Percentiles rank a stretch among this genome's conserved stretches.
phyloP scores from a whole-genome alignment of 805 yeast genomes.

The Cyberlindnera bimundalis region DNA sequence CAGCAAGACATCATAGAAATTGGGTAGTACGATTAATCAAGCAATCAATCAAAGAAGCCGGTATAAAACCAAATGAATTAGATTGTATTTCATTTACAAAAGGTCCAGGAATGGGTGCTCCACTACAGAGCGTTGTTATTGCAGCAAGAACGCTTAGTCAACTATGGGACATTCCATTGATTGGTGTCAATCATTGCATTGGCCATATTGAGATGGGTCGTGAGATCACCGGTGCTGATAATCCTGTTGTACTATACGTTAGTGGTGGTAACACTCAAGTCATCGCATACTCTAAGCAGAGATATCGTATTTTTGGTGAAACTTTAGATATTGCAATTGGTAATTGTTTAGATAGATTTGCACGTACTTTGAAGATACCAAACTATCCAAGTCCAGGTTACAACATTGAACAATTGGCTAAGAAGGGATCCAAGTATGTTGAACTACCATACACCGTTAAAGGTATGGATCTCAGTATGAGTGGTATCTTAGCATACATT shows the following conservation, averaged over 20 bases:
- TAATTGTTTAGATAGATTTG: conserved; percentile 93
- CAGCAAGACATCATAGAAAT: conserved; percentile 93
- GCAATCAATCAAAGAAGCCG: conserved; percentile 61
- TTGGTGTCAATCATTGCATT: conserved; percentile 95
- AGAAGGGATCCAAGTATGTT: conserved; percentile 53
- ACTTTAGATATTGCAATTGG: conserved; percentile 98
- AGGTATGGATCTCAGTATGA: conserved; percentile 97
- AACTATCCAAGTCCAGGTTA: conserved; percentile 97
- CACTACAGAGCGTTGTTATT: conserved; percentile 85
- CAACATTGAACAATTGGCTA: conserved; percentile 93
- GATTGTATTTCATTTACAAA: conserved; percentile 91
- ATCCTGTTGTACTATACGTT: conserved; percentile 95
- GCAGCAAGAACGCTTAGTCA: conserved; percentile 85
- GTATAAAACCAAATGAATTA: conserved; percentile 44
- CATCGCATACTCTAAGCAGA: conserved; percentile 89
- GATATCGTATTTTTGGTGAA: conserved; percentile 98
- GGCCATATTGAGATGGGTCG: conserved; percentile 99
- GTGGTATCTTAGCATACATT: conserved; percentile 86
- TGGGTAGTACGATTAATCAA: conserved; percentile 85
- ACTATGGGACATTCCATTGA: conserved; percentile 77
- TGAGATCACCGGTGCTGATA: conserved; percentile 95
- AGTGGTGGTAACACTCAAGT: conserved; percentile 99
- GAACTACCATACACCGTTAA: conserved; percentile 93
- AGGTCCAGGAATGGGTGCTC: conserved; percentile 99
- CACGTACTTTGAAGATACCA: conserved; percentile 82